Base-by-base conservation (phyloP, 2,329 filamentous ascomycete genomes). In the Diplocarpon rosae region DNA sequence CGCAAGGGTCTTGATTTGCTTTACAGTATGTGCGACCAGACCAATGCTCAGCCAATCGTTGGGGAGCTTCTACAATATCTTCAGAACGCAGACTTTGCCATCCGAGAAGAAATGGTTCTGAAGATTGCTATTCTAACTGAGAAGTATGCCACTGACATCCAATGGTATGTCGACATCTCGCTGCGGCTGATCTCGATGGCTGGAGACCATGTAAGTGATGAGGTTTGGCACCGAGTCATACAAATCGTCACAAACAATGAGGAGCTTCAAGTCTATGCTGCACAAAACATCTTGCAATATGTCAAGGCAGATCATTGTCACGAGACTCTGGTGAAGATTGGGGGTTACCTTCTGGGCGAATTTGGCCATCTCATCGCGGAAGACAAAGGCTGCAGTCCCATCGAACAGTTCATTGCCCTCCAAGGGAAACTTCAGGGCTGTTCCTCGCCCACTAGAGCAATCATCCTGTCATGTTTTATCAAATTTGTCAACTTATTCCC, bases 181-280 rank as follows among this genome's bases (percentile, higher is more conserved):
- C 72, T 98, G 54, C 80, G 90, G 45, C 75, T 98, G 42, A 89
- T 98, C 47, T 88, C 90, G 47, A 89, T 96, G 78, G 92, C 93
- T 2, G 92, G 92, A 54, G 92, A 98, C 59, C 92, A 98, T 63
- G 90, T 98, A 55, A 96, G 90, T 64, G 93, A 98, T 52, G 92
- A 98, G 66, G 92, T 98, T 14, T 98, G 92, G 92, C 92, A 98
- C 63, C 81, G 92, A 56, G 90, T 98, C 45, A 95, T 95, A 51
- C 92, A 98, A 63, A 96, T 98, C 56, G 89, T 96, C 47, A 96
- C 92, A 43, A 98, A 98, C 70, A 98, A 98, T 64, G 92, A 98
- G 64, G 90, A 96, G 63, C 73, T 98, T 10, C 92, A 98, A 65
- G 83, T 95, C 0, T 98, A 98, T 62, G 92, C 92, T 1, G 88